Percentiles rank a stretch among this genome's conserved stretches.
Evolutionary conservation across 148 eudicot species (phyloP).

Genomic region (Limonium bicolor): DNA sequence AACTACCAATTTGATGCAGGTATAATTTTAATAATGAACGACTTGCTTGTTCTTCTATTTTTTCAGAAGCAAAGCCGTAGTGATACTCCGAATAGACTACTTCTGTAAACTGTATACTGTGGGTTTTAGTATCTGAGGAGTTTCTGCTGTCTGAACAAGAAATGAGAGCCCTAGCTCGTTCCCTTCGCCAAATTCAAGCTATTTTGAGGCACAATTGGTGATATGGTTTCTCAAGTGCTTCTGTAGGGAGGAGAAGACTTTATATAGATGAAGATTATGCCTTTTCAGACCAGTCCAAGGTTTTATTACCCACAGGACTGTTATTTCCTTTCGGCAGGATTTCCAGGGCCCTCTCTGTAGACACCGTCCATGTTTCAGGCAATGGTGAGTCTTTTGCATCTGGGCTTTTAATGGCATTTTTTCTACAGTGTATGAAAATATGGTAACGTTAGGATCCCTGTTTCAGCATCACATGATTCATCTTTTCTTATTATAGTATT

Average conservation of each 20-base stretch:
- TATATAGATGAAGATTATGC: conserved; percentile 9
- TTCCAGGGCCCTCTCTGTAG: conserved; percentile 31
- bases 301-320: conserved; percentile 10
- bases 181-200: conserved; percentile 23
- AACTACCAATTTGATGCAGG: too few relatives aligned
- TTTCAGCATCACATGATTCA: background rate
- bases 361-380: conserved; percentile 22
- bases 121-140: conserved; percentile 8
- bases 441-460: background rate
- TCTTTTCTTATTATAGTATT: background rate
- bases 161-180: conserved; percentile 40
- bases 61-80: too few relatives aligned
- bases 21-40: too few relatives aligned
- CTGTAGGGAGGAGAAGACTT: conserved; percentile 15
- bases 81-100: too few relatives aligned
- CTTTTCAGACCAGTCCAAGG: conserved; percentile 14
- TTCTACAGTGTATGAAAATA: background rate
- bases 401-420: background rate
- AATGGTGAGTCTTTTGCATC: conserved; percentile 30
- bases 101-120: too few relatives aligned
- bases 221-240: conserved; percentile 10
- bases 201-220: conserved; percentile 20
- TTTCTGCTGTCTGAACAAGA: conserved; percentile 13
- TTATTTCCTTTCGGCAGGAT: conserved; percentile 17
- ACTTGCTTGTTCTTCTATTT: too few relatives aligned